These are phyloP conservation scores for Psidium friedrichsthalianum DNA, from an alignment of 345 rosid species.

Conservation along the genomic window DNA sequence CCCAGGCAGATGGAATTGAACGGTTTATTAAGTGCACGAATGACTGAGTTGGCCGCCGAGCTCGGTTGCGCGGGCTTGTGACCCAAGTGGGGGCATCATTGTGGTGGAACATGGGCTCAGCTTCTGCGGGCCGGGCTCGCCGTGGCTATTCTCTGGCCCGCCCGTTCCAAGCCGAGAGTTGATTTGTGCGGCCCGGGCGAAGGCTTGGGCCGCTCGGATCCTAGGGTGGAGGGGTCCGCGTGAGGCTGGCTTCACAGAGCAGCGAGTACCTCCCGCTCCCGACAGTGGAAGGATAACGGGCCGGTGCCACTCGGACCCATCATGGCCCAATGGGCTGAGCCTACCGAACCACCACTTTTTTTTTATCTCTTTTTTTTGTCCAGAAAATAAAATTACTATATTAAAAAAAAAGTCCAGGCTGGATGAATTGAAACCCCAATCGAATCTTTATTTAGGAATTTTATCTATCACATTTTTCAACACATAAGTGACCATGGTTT, in stretches of 20 bases:
- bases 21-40: background rate
- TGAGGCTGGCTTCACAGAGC: conserved; percentile 44
- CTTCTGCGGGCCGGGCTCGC: background rate
- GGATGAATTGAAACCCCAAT: too few species aligned
- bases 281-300: conserved; percentile 30
- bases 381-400: too few species aligned
- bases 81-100: conserved; percentile 3
- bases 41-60: background rate
- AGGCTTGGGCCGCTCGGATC: background rate
- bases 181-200: background rate
- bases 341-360: background rate
- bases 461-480: too few species aligned
- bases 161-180: conserved; percentile 28
- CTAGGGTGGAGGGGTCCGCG: conserved; percentile 22
- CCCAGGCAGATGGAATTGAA: rapidly evolving
- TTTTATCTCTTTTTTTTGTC: too few species aligned
- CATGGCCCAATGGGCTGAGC: background rate
- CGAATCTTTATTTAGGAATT: too few species aligned
- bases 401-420: too few species aligned
- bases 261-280: conserved; percentile 26
- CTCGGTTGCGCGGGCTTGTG: conserved; percentile 6
- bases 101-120: background rate
- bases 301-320: background rate
- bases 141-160: background rate
- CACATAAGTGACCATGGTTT: too few species aligned